These are phyloP conservation scores for Rhizomucor pusillus DNA, from an alignment of 371 early-diverging fungal genomes.

Conservation along the genomic window DNA sequence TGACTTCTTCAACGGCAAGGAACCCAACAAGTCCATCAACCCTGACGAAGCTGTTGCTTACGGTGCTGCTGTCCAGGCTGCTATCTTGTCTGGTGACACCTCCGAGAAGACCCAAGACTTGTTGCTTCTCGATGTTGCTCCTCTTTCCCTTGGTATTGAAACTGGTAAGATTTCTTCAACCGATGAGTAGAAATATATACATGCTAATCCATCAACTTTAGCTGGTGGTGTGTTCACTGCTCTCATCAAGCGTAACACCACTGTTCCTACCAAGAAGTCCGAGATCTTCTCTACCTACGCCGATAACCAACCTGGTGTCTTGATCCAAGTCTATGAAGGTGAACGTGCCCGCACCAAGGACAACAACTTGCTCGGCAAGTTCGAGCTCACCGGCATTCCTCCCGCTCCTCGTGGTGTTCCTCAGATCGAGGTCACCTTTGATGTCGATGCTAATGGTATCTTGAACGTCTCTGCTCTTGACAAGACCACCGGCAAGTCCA, in stretches of 20 bases:
- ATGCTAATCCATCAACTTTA: conserved; percentile 68
- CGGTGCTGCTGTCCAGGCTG: conserved; percentile 98
- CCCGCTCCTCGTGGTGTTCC: conserved; percentile 98
- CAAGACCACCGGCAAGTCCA: conserved; percentile 91
- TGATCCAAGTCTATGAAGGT: conserved; percentile 98
- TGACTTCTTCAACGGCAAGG: conserved; percentile 98
- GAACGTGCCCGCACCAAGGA: conserved; percentile 96
- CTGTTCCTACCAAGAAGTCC: conserved; percentile 96
- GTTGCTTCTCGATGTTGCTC: conserved; percentile 87
- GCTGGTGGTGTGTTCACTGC: conserved; percentile 97
- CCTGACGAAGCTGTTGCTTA: conserved; percentile 99
- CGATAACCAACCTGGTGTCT: conserved; percentile 98
- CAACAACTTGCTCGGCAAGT: conserved; percentile 96
- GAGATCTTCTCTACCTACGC: conserved; percentile 97
- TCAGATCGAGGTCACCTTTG: conserved; percentile 98
- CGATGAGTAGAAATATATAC: conserved; percentile 95
- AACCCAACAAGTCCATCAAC: conserved; percentile 96
- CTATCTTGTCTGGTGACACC: conserved; percentile 88
- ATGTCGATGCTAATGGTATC: conserved; percentile 98
- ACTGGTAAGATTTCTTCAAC: too few relatives aligned
- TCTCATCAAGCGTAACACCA: conserved; percentile 96
- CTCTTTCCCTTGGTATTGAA: too few relatives aligned
- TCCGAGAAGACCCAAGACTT: conserved; percentile 90
- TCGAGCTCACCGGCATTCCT: conserved; percentile 94
- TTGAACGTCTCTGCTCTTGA: conserved; percentile 96